Conservation (phyloP, 106 monocot genomes). For the Apostasia ramifera region DNA sequence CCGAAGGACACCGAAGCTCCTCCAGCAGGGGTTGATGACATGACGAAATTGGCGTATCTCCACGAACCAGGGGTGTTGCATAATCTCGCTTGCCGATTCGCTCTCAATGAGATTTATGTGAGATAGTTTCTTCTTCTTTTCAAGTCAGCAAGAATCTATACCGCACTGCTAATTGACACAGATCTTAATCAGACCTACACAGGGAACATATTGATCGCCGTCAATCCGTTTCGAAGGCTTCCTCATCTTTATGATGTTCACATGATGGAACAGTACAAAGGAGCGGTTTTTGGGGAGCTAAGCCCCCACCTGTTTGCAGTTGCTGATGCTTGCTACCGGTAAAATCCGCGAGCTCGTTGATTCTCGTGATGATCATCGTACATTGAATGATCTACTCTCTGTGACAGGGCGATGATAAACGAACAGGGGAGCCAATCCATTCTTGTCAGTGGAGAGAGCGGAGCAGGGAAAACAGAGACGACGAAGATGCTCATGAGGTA, state of each 20-base stretch:
- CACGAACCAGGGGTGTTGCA: constrained; percentile 95
- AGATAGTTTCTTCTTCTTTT: constrained; percentile 6
- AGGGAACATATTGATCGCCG: constrained; percentile 93
- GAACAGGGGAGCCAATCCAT: constrained; percentile 86
- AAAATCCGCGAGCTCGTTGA: background rate
- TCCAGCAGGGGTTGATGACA: constrained; percentile 89
- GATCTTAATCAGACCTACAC: constrained; percentile 72
- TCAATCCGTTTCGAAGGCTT: constrained; percentile 84
- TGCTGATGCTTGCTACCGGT: constrained; percentile 95
- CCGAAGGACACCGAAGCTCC: constrained; percentile 93
- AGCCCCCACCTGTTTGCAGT: constrained; percentile 91
- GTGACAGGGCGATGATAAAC: constrained; percentile 75
- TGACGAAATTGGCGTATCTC: constrained; percentile 94
- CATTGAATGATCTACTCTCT: background rate
- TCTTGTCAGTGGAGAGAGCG: constrained; percentile 92
- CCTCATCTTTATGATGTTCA: constrained; percentile 86
- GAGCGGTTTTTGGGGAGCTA: constrained; percentile 84
- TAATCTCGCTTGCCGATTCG: constrained; percentile 71
- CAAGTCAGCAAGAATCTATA: background rate
- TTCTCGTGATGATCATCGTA: background rate
- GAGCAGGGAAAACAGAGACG: constrained; percentile 95
- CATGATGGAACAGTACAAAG: constrained; percentile 98
- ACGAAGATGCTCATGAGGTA: constrained; percentile 99
- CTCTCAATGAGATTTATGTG: constrained; percentile 92
- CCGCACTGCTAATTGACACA: background rate